Percentiles rank a stretch among this genome's conserved stretches.
Conservation (phyloP, 306 rosid species). For the Acmispon strigosus region DNA sequence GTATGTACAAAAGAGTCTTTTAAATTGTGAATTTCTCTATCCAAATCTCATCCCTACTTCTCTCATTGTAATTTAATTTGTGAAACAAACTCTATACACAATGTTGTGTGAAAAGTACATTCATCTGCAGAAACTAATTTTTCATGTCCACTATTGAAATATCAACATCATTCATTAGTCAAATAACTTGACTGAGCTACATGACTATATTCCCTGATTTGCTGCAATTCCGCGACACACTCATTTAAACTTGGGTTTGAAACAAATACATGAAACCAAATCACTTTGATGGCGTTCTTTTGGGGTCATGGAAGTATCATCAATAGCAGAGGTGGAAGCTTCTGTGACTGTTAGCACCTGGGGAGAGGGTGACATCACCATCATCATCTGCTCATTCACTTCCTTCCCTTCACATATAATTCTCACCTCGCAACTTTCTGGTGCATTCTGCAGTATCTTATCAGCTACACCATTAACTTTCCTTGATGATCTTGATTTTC, state of each 20-base stretch:
- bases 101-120: too few relatives aligned
- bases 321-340: neutral
- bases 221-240: neutral
- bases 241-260: conserved; percentile 37
- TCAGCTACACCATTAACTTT: conserved; percentile 55
- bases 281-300: conserved; percentile 19
- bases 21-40: too few relatives aligned
- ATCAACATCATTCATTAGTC: neutral
- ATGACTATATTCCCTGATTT: too few relatives aligned
- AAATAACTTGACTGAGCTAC: neutral
- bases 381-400: conserved; percentile 23
- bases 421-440: conserved; percentile 52
- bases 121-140: too few relatives aligned
- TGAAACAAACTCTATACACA: too few relatives aligned
- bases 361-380: neutral
- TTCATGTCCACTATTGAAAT: neutral
- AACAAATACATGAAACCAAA: conserved; percentile 52
- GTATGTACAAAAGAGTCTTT: too few relatives aligned
- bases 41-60: too few relatives aligned
- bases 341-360: neutral
- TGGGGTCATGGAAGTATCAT: conserved; percentile 16
- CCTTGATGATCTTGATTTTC: conserved; percentile 62
- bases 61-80: too few relatives aligned
- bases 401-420: conserved; percentile 63
- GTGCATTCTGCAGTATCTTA: conserved; percentile 47